phyloP scores from a whole-genome alignment of 129 eudicot species.

The Rutidosis leptorrhynchoides region DNA sequence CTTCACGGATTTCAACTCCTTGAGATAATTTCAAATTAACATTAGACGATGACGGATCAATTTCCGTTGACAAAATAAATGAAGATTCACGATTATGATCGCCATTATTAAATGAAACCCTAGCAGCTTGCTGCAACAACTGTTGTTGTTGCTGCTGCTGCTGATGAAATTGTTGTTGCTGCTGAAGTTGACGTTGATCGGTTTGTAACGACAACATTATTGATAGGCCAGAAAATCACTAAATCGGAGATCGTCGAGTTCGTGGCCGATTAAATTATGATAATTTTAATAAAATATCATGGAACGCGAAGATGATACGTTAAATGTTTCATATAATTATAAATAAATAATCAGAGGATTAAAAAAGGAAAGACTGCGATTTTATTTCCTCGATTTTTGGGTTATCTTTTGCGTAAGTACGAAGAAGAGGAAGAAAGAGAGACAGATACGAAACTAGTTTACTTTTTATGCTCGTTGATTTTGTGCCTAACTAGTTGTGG shows the following conservation, averaged over 20 bases:
- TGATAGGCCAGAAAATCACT: background rate
- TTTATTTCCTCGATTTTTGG: conserved; percentile 24
- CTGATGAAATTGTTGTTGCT: conserved; percentile 39
- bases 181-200: conserved; percentile 68
- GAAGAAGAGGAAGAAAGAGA: conserved; percentile 32
- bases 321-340: conserved; percentile 30
- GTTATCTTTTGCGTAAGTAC: conserved; percentile 25
- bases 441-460: conserved; percentile 13
- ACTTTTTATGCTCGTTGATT: conserved; percentile 19
- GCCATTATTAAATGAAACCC: conserved; percentile 56
- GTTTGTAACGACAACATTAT: conserved; percentile 68
- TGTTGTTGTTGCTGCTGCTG: conserved; percentile 42
- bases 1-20: conserved; percentile 52
- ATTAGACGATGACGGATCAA: conserved; percentile 28
- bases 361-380: background rate
- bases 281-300: conserved; percentile 23
- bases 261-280: conserved; percentile 13
- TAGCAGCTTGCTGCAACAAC: conserved; percentile 44
- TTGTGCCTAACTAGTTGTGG: conserved; percentile 15
- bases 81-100: conserved; percentile 62
- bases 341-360: conserved; percentile 9
- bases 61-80: conserved; percentile 38
- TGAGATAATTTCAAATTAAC: conserved; percentile 33
- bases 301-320: conserved; percentile 41
- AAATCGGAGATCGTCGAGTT: conserved; percentile 27